Evolutionary conservation across 2,329 filamentous ascomycete genomes (phyloP), one percentile per base, ranked within the genome.

Genomic region (Venturia asperata): DNA sequence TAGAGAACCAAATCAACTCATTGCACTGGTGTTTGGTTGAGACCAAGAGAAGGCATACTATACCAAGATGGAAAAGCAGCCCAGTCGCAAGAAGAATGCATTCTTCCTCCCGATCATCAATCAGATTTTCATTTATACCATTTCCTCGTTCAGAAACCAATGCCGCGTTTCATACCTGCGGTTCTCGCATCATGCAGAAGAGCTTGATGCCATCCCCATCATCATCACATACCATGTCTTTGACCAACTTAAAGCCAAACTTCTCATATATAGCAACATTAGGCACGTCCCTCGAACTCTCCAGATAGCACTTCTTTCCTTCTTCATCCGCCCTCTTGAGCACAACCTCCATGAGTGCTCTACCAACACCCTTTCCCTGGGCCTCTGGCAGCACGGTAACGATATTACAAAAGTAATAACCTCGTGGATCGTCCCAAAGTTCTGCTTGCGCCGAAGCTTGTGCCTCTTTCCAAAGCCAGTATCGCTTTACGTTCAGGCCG

Each of bases 331-430:
- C 88, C 70, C 77, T 77, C 49, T 81, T 78, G 19, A 86, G 85
- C 7, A 91, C 86, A 55, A 80, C 78, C 69, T 85, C 79, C 76
- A 90, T 87, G 69, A 91, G 74, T 67, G 80, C 78, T 67, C 83
- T 83, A 0, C 87, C 88, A 2, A 91, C 82, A 0, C 88, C 88
- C 70, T 81, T 83, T 0, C 87, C 86, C 72, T 90, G 87, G 41
- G 81, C 81, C 61, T 85, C 81, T 0, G 87, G 86, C 19, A 84
- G 73, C 1, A 91, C 87, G 0, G 87, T 87, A 70, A 91, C 84
- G 67, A 91, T 89, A 70, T 91, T 91, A 68, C 88, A 87, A 69
- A 91, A 91, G 71, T 90, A 91, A 71, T 91, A 91, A 0, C 88
- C 88, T 5, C 81, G 78, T 0, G 82, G 79, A 65, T 89, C 85